A percentile compares a stretch with the other conserved stretches of the same genome.
Evolutionary conservation across 2,329 filamentous ascomycete genomes (phyloP).

Genomic region (Penicillium concentricum): DNA sequence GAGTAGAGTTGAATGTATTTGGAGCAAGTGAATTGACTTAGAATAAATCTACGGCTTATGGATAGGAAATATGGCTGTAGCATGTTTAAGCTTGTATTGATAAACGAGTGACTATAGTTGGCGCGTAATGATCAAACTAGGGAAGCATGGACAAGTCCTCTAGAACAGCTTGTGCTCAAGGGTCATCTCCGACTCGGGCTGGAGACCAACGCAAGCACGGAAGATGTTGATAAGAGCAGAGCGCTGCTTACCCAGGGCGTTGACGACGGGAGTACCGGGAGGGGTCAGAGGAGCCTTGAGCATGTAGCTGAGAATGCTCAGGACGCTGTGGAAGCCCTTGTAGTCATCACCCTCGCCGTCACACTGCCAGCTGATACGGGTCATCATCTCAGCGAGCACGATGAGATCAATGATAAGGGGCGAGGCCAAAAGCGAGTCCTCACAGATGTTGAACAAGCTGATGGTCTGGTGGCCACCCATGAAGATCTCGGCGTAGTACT

Average conservation of each 20-base stretch:
- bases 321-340: conserved; percentile 93
- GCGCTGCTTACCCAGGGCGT: conserved; percentile 93
- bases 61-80: background rate
- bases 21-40: background rate
- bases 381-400: conserved; percentile 95
- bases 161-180: conserved; percentile 97
- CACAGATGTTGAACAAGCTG: conserved; percentile 96
- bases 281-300: conserved; percentile 91
- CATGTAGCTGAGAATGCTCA: conserved; percentile 98
- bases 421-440: conserved; percentile 93
- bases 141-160: background rate
- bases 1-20: conserved; percentile 2
- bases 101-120: conserved; percentile 32
- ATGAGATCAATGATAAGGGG: conserved; percentile 97
- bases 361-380: conserved; percentile 88
- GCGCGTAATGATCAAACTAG: background rate
- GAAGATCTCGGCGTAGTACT: conserved; percentile 99
- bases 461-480: conserved; percentile 98
- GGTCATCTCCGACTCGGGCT: conserved; percentile 98
- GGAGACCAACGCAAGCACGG: conserved; percentile 91
- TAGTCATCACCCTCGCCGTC: conserved; percentile 64
- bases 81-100: conserved; percentile 10
- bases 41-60: background rate
- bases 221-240: conserved; percentile 96
- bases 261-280: conserved; percentile 91